These are phyloP conservation scores for Diaporthe sp. DNA, from an alignment of 2,329 filamentous ascomycete genomes.

Conservation along the genomic window DNA sequence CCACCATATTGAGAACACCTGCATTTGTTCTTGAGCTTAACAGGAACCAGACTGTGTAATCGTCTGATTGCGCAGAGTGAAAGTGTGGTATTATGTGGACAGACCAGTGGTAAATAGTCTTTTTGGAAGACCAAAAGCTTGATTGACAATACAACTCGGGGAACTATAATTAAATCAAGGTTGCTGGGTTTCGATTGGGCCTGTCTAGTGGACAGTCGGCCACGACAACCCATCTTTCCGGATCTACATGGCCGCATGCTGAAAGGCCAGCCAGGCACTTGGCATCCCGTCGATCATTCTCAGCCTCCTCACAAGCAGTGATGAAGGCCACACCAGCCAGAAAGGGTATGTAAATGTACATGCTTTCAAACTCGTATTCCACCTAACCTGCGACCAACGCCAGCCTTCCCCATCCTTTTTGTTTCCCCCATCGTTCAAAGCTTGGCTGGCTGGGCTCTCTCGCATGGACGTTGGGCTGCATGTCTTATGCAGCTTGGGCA, in stretches of 20 bases:
- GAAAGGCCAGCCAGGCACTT: constrained; percentile 2
- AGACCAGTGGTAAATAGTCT: neutral
- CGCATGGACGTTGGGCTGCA: neutral
- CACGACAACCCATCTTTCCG: neutral
- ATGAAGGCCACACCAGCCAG: neutral
- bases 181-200: neutral
- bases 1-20: neutral
- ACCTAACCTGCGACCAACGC: neutral
- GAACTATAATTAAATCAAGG: neutral
- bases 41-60: too few relatives aligned
- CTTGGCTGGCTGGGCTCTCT: too few relatives aligned
- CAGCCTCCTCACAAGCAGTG: neutral
- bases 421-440: too few relatives aligned
- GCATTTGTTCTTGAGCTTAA: neutral
- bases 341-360: neutral
- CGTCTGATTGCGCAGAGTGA: neutral
- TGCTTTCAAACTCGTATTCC: neutral
- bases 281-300: constrained; percentile 14
- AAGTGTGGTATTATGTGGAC: neutral
- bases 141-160: neutral
- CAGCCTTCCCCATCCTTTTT: neutral
- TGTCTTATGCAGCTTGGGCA: neutral
- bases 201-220: neutral
- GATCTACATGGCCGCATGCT: constrained; percentile 14
- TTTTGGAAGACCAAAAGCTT: neutral